Percentiles rank a stretch among this genome's conserved stretches.
These are phyloP conservation scores for Filobasidium floriforme DNA, from an alignment of 768 basidiomycete species.

Conservation along the genomic window DNA sequence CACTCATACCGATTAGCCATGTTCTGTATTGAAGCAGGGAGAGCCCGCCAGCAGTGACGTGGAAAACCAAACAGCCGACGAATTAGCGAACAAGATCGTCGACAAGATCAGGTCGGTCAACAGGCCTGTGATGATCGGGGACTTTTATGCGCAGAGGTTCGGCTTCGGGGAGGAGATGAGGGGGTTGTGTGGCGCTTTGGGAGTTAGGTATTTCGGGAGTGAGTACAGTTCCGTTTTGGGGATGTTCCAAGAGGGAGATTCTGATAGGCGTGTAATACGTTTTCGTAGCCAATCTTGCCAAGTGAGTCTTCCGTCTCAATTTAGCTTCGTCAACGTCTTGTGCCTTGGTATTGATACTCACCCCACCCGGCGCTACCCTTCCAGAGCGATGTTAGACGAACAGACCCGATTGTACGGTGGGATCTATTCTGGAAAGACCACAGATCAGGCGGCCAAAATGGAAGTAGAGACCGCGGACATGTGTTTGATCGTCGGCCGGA, in stretches of 20 bases:
- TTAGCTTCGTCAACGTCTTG: neutral
- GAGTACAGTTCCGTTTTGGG: constrained; percentile 16
- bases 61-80: no score
- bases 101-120: constrained; percentile 57
- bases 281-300: neutral
- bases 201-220: constrained; percentile 43
- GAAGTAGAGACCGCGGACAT: constrained; percentile 43
- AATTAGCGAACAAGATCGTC: constrained; percentile 42
- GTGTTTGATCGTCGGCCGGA: constrained; percentile 39
- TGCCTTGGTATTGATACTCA: neutral
- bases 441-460: constrained; percentile 31
- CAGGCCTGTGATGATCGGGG: constrained; percentile 55
- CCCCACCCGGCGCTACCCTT: neutral
- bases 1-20: no score
- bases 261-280: no score
- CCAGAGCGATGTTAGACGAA: constrained; percentile 35
- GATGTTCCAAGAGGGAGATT: neutral
- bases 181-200: constrained; percentile 36
- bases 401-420: constrained; percentile 41
- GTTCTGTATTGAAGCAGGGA: no score
- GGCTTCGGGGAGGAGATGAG: constrained; percentile 36
- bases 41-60: no score
- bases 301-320: constrained; percentile 1
- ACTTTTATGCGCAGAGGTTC: constrained; percentile 41
- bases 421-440: constrained; percentile 41